phyloP scores from a whole-genome alignment of 176 grass and related monocot species.

The Eleusine coracana region DNA sequence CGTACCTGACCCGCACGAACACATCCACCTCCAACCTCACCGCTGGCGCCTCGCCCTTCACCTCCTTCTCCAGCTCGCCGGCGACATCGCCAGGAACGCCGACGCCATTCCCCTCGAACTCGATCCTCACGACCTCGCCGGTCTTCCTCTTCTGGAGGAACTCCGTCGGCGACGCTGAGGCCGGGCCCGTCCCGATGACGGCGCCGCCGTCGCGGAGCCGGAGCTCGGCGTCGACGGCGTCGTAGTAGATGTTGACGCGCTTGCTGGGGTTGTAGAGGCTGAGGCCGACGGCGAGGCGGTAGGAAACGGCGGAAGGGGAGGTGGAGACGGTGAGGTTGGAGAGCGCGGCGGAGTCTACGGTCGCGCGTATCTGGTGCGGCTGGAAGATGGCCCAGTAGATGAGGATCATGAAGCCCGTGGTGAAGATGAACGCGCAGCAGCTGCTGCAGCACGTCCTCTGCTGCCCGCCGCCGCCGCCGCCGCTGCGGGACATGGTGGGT shows the following conservation, averaged over 20 bases:
- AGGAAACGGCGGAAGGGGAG: slow-evolving; percentile 39
- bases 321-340: slow-evolving; percentile 54
- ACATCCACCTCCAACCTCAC: slow-evolving; percentile 10
- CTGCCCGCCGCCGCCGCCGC: no score
- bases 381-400: slow-evolving; percentile 58
- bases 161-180: slow-evolving; percentile 26
- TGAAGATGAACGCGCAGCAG: not conserved
- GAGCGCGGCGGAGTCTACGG: slow-evolving; percentile 50
- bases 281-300: slow-evolving; percentile 48
- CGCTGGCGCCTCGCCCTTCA: not conserved
- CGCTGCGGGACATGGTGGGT: not conserved
- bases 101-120: slow-evolving; percentile 30
- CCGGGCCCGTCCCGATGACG: slow-evolving; percentile 37
- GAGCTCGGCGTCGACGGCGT: slow-evolving; percentile 49
- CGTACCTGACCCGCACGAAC: slow-evolving; percentile 38
- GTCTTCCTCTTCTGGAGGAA: slow-evolving; percentile 48
- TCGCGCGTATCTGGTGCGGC: slow-evolving; percentile 54
- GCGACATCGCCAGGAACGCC: slow-evolving; percentile 14
- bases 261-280: slow-evolving; percentile 61
- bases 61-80: not conserved
- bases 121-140: slow-evolving; percentile 35
- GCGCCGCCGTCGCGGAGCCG: slow-evolving; percentile 35
- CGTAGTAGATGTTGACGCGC: slow-evolving; percentile 68
- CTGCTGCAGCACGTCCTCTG: not conserved
- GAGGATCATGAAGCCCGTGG: slow-evolving; percentile 33